Base-by-base conservation (phyloP, 163 green algal species). In the Coccomyxa subellipsoidea region DNA sequence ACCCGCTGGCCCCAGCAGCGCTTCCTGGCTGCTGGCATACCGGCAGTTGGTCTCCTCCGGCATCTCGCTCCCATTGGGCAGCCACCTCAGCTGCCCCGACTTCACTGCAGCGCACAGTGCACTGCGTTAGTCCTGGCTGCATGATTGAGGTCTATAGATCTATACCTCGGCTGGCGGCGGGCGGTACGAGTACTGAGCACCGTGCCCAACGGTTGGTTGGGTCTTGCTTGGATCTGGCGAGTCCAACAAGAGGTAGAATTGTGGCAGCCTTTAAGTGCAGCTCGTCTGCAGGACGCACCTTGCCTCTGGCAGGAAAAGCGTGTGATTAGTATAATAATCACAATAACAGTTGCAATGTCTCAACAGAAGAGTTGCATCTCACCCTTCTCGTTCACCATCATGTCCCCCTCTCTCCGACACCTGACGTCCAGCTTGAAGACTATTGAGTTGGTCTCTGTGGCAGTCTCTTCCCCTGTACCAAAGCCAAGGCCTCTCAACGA, bases 391-490 rank as follows among this genome's bases (percentile, higher is more conserved):
- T 84, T 84, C 10, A 75, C 59, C 73, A 87, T 81, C 40, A 83
- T 59, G 10, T 70, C 73, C 2, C 47, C 54, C 69, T 80, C 80
- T 69, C 66, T 10, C 10, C 29, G 27, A 73, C 66, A 73, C n/a
- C 66, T 73, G 66, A 73, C 66, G 27, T 73, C 81, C 59, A 99
- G 87, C 77, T 94, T 96, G 81, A 99, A 94, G 47, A 99, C 92
- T n/a, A 98, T 88, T 0, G 93, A 98, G 88, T 99, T 99, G 35
- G 88, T 93, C 87, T 99, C 95, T 76, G 85, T 96, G 7, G 92
- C 82, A 0, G 85, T 72, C 54, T 94, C 88, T 70, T 91, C 84
- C 32, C 81, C 85, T 90, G 75, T 73, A 82, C 66, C 27, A 15
- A 82, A 10, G 12, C 12, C 47, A 32, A 83, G 29, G 9, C 69